Base-by-base conservation (phyloP, 2,329 filamentous ascomycete genomes). In the Fusarium sp. region DNA sequence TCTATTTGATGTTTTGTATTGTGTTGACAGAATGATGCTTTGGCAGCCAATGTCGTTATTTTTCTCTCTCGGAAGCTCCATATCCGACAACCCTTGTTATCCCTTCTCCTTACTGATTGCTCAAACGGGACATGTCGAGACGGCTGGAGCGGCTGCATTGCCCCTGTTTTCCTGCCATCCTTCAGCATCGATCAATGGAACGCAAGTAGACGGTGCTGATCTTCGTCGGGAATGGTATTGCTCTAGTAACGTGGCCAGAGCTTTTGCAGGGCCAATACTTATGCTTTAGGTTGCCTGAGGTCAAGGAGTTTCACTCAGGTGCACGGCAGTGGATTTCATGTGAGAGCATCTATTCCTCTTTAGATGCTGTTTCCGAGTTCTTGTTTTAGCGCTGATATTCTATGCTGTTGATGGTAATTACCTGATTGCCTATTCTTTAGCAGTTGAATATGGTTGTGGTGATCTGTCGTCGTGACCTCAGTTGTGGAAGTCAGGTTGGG, bases 371-470 rank as follows among this genome's bases (percentile, higher is more conserved):
- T 71, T 59, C 70, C 66, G 63, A 70, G 49, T 58, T 58, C 64
- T 48, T 73, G 69, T 75, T 75, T 73, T 74, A 75, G 73, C 62
- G 69, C 38, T 45, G 37, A 35, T 32, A 35, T 32, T 38, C 35
- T 33, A 45, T 38, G 17, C 14, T 45, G 44, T 45, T 44, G 26
- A 42, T 32, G 37, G 42, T 27, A 23, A 23, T 23, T 23, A 18
- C n/a, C 41, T 62, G 46, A 54, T 55, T 14, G 20, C 20, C 48
- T 38, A n/a, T 35, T 23, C 35, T 54, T 7, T 33, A 30, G 38
- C 14, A 18, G 38, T 35, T 52, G 38, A 38, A 27, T 45, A 32
- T 57, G 30, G 49, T 40, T 58, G 60, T 58, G 44, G 12, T 46
- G 35, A 65, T 60, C 18, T 60, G 40, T 52, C 53, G 40, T 50